A percentile compares a stretch with the other conserved stretches of the same genome.
These are phyloP conservation scores for Taphrina communis DNA, from an alignment of 1,139 yeast species.

Conservation along the genomic window DNA sequence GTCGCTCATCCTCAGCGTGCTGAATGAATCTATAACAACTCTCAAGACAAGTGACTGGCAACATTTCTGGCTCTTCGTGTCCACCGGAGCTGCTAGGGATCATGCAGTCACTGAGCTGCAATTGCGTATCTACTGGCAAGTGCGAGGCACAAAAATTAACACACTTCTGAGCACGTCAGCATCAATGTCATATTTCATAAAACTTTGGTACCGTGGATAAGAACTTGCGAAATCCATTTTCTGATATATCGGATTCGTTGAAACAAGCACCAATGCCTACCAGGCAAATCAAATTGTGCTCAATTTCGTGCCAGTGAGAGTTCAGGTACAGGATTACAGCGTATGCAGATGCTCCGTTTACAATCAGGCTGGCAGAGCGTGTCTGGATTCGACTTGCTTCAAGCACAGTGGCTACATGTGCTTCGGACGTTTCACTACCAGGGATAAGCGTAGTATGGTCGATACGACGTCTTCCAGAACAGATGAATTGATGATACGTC, in stretches of 20 bases:
- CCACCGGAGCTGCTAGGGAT: slow-evolving; percentile 13
- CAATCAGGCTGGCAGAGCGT: slow-evolving; percentile 10
- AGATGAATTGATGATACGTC: slow-evolving; percentile 18
- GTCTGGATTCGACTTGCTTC: background rate
- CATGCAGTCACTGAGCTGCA: background rate
- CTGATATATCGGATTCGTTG: slow-evolving; percentile 5
- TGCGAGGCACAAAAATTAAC: slow-evolving; percentile 18
- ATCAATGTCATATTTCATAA: background rate
- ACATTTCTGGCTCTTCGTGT: slow-evolving; percentile 1
- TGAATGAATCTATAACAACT: background rate
- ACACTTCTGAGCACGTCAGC: slow-evolving; percentile 2
- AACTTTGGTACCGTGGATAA: slow-evolving; percentile 9
- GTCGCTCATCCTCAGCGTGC: background rate
- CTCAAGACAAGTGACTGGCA: slow-evolving; percentile 20
- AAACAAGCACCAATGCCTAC: slow-evolving; percentile 14
- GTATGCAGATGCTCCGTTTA: slow-evolving; percentile 25
- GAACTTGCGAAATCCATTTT: slow-evolving; percentile 1
- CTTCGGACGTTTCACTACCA: slow-evolving; percentile 13
- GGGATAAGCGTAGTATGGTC: slow-evolving; percentile 5
- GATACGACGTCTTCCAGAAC: slow-evolving; percentile 18
- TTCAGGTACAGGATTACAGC: slow-evolving; percentile 17
- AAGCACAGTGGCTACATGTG: slow-evolving; percentile 24
- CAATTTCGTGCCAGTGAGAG: slow-evolving; percentile 8
- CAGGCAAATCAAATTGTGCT: slow-evolving; percentile 2
- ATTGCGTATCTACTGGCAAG: background rate